phyloP scores from a whole-genome alignment of 164 flowering plant species.

The Piper betle region DNA sequence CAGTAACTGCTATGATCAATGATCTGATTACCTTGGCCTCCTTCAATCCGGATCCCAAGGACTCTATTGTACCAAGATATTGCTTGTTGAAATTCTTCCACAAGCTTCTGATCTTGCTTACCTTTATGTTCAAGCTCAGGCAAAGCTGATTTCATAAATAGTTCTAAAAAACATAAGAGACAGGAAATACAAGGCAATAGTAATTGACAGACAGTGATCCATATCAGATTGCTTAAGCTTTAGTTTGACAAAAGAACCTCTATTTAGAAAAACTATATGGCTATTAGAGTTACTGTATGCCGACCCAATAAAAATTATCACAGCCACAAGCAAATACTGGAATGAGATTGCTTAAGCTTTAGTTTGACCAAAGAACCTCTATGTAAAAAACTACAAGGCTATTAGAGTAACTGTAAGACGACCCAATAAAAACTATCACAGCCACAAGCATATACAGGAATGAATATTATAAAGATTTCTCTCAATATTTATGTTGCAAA shows the following conservation, averaged over 20 bases:
- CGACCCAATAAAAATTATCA: no score
- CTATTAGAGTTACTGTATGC: no score
- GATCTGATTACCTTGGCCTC: conserved; percentile 53
- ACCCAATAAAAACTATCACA: no score
- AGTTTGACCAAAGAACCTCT: no score
- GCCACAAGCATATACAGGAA: no score
- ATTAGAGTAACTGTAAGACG: no score
- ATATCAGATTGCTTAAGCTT: no score
- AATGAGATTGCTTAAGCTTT: no score
- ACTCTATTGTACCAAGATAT: conserved; percentile 77
- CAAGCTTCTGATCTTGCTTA: conserved; percentile 19
- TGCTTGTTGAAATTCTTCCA: conserved; percentile 46
- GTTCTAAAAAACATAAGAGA: background rate
- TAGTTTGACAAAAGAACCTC: background rate
- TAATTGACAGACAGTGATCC: background rate
- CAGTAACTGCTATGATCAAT: background rate
- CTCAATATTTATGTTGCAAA: background rate
- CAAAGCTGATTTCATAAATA: conserved; percentile 21
- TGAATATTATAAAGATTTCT: background rate
- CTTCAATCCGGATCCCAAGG: conserved; percentile 76
- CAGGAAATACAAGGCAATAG: no score
- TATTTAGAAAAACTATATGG: background rate
- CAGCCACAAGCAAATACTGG: background rate
- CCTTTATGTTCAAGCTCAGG: conserved; percentile 27
- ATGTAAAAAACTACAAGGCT: no score